A percentile compares a stretch with the other conserved stretches of the same genome.
phyloP scores from a whole-genome alignment of 805 yeast species.

The Hanseniaspora hatyaiensis region DNA sequence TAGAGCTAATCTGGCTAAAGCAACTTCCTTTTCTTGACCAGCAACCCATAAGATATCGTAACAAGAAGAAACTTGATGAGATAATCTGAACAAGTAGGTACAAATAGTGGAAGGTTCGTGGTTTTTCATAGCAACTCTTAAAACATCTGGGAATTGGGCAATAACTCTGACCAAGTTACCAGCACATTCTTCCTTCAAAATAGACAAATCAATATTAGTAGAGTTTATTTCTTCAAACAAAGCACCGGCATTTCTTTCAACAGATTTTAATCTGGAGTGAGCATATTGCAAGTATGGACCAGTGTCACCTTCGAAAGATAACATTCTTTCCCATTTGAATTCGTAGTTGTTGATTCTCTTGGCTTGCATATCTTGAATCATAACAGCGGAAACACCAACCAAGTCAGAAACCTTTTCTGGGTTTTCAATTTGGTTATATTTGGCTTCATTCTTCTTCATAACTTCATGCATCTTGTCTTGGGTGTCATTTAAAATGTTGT shows the following conservation, averaged over 20 bases:
- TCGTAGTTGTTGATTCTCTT: conserved; percentile 93
- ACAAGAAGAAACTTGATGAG: conserved; percentile 92
- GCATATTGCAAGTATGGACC: conserved; percentile 98
- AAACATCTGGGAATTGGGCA: conserved; percentile 82
- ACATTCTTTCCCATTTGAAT: conserved; percentile 97
- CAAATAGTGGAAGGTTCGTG: conserved; percentile 89
- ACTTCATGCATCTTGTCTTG: conserved; percentile 91
- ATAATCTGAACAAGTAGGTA: conserved; percentile 79
- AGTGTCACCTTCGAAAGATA: conserved; percentile 96
- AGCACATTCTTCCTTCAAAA: conserved; percentile 59
- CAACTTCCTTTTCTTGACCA: conserved; percentile 79
- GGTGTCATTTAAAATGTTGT: conserved; percentile 84
- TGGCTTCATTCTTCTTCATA: conserved; percentile 81
- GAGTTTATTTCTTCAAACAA: conserved; percentile 36
- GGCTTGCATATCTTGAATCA: conserved; percentile 98
- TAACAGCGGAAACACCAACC: conserved; percentile 92
- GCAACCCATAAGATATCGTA: conserved; percentile 94
- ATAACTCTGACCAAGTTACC: conserved; percentile 59
- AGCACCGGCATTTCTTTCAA: conserved; percentile 65
- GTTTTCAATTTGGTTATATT: conserved; percentile 83
- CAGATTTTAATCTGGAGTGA: conserved; percentile 90
- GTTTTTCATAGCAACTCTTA: conserved; percentile 71
- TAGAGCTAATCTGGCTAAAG: conserved; percentile 82
- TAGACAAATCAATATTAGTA: conserved; percentile 42
- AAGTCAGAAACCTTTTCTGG: conserved; percentile 93